Percentiles rank a stretch among this genome's conserved stretches.
Evolutionary conservation across 2,329 filamentous ascomycete species (phyloP).

Genomic region (Fragosphaeria purpurea): DNA sequence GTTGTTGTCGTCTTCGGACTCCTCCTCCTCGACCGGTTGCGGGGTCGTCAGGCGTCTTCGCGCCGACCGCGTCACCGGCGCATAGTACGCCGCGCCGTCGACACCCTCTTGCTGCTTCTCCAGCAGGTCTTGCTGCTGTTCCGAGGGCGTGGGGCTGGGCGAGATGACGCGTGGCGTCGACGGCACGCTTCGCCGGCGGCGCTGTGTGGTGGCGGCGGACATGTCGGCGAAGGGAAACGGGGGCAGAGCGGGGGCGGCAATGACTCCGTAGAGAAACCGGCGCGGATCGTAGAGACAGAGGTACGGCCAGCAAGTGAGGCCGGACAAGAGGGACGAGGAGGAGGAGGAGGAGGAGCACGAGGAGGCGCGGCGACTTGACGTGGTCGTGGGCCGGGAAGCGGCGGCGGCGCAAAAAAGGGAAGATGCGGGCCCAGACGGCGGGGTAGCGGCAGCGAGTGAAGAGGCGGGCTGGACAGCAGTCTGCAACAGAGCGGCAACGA

Average conservation of each 20-base stretch:
- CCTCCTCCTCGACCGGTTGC: conserved; percentile 49
- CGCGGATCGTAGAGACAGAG: conserved; percentile 31
- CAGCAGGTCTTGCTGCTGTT: conserved; percentile 36
- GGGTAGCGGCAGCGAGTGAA: background rate
- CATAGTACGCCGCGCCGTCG: conserved; percentile 48
- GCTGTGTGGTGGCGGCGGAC: conserved; percentile 28
- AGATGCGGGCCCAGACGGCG: background rate
- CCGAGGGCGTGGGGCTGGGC: conserved; percentile 68
- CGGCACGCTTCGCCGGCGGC: conserved; percentile 50
- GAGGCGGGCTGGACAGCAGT: conserved; percentile 4
- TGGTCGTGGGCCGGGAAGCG: too few relatives aligned
- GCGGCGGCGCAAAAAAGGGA: too few relatives aligned
- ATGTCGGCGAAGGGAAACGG: conserved; percentile 37
- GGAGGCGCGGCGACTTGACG: background rate
- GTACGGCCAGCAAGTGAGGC: conserved; percentile 9
- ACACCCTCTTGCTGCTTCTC: background rate
- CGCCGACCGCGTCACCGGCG: conserved; percentile 67
- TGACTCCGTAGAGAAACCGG: conserved; percentile 45
- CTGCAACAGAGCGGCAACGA: conserved; percentile 24
- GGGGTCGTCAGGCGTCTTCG: conserved; percentile 46
- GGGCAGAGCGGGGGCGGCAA: conserved; percentile 47
- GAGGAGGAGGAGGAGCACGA: conserved; percentile 15
- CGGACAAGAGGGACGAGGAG: conserved; percentile 10
- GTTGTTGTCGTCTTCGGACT: conserved; percentile 39
- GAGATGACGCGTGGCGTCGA: conserved; percentile 81